Conservation (phyloP, 1,284 basidiomycete genomes). For the Quambalaria eucalypti region DNA sequence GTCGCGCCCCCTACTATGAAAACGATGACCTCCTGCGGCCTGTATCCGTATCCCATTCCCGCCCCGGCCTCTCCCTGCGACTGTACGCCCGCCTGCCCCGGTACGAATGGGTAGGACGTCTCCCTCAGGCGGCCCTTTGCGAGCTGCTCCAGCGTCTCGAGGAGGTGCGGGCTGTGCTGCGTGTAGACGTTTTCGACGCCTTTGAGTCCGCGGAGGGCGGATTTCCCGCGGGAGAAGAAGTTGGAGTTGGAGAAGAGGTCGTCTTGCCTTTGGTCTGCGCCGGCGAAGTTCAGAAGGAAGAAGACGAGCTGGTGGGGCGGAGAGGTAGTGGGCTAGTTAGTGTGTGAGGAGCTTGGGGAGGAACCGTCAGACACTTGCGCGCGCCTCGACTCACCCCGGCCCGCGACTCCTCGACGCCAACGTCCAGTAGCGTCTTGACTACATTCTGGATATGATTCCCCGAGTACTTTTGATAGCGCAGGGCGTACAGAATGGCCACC, state of each 20-base stretch:
- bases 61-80: slow-evolving; percentile 7
- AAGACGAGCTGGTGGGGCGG: slow-evolving; percentile 62
- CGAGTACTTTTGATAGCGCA: slow-evolving; percentile 89
- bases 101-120: slow-evolving; percentile 70
- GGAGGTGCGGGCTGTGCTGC: slow-evolving; percentile 87
- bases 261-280: slow-evolving; percentile 90
- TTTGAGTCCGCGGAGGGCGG: slow-evolving; percentile 88
- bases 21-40: slow-evolving; percentile 41
- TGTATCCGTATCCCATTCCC: background rate
- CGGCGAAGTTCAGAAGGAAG: slow-evolving; percentile 83
- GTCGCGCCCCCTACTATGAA: slow-evolving; percentile 45
- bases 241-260: slow-evolving; percentile 95
- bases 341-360: too few species aligned
- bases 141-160: slow-evolving; percentile 81
- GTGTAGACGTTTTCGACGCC: slow-evolving; percentile 99
- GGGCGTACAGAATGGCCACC: slow-evolving; percentile 83
- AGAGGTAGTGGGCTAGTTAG: too few species aligned
- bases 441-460: slow-evolving; percentile 72
- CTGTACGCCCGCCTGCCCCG: slow-evolving; percentile 2
- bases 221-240: slow-evolving; percentile 84
- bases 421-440: slow-evolving; percentile 69
- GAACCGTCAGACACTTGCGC: too few species aligned
- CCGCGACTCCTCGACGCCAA: slow-evolving; percentile 73
- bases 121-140: slow-evolving; percentile 79
- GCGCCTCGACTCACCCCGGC: slow-evolving; percentile 65